Conservation (phyloP, 2,329 filamentous ascomycete species). For the Colletotrichum sansevieriae region DNA sequence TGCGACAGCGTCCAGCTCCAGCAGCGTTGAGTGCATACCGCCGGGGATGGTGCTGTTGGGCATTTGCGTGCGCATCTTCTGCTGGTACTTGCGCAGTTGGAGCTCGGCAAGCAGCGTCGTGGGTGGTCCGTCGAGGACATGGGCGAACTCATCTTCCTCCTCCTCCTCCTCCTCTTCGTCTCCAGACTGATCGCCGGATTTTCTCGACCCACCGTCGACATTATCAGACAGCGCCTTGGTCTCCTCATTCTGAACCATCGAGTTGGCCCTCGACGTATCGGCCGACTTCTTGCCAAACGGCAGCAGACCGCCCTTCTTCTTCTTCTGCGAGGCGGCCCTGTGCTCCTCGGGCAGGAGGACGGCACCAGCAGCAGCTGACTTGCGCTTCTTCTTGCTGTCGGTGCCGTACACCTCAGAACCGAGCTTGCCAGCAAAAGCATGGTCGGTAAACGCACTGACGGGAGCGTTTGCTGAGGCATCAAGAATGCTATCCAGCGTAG, state of each 20-base stretch:
- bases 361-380: conserved; percentile 49
- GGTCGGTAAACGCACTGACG: conserved; percentile 91
- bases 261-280: conserved; percentile 35
- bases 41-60: conserved; percentile 73
- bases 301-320: conserved; percentile 61
- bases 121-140: conserved; percentile 73
- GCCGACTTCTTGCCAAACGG: conserved; percentile 58
- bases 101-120: conserved; percentile 94
- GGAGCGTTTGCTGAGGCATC: conserved; percentile 90
- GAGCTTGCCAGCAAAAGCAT: conserved; percentile 82
- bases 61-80: conserved; percentile 82
- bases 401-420: conserved; percentile 81
- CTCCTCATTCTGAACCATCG: conserved; percentile 42
- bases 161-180: conserved; percentile 59
- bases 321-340: conserved; percentile 51
- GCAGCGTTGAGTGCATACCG: conserved; percentile 90
- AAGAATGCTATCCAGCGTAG: conserved; percentile 90
- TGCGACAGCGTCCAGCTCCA: conserved; percentile 91
- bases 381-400: conserved; percentile 62
- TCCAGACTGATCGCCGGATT: conserved; percentile 44
- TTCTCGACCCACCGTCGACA: conserved; percentile 48
- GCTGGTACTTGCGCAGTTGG: conserved; percentile 89
- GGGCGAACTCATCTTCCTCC: conserved; percentile 34
- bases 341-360: conserved; percentile 43
- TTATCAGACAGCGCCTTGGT: conserved; percentile 45